Percentiles rank a stretch among this genome's conserved stretches.
phyloP scores from a whole-genome alignment of 768 basidiomycete genomes.

The Pleurotus cornucopiae region DNA sequence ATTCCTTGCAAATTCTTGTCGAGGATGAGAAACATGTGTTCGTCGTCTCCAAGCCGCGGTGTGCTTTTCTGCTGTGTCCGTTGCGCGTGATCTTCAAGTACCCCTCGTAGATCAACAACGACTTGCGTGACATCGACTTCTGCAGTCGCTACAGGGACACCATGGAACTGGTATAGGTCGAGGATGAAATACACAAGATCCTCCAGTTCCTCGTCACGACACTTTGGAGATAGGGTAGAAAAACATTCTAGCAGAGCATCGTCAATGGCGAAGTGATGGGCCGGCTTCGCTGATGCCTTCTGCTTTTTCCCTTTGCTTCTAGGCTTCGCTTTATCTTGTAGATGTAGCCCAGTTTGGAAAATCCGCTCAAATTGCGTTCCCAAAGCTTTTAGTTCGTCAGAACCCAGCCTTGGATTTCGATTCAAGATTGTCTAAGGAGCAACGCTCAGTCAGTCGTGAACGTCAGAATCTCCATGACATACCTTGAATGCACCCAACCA shows the following conservation, averaged over 20 bases:
- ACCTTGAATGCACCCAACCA: constrained; percentile 99
- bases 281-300: constrained; percentile 25
- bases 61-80: constrained; percentile 23
- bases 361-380: constrained; percentile 69
- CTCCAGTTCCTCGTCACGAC: constrained; percentile 91
- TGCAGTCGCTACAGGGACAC: constrained; percentile 80
- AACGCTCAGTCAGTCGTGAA: constrained; percentile 4
- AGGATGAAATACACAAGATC: constrained; percentile 92
- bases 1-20: constrained; percentile 87
- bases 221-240: constrained; percentile 74
- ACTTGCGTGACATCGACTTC: constrained; percentile 92
- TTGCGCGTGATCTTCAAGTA: constrained; percentile 68
- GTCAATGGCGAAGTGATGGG: constrained; percentile 55
- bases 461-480: constrained; percentile 11
- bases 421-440: constrained; percentile 56
- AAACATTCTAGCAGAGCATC: constrained; percentile 82
- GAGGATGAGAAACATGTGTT: constrained; percentile 83
- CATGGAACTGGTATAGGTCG: constrained; percentile 92
- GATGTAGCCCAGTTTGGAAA: constrained; percentile 60
- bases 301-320: constrained; percentile 29
- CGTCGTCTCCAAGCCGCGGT: constrained; percentile 33
- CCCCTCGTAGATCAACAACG: constrained; percentile 75
- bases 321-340: constrained; percentile 49
- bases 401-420: constrained; percentile 35
- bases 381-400: constrained; percentile 50